Evolutionary conservation across 2,329 filamentous ascomycete species (phyloP), one percentile per base, ranked within the genome.

Genomic region (Tolypocladium inflatum): DNA sequence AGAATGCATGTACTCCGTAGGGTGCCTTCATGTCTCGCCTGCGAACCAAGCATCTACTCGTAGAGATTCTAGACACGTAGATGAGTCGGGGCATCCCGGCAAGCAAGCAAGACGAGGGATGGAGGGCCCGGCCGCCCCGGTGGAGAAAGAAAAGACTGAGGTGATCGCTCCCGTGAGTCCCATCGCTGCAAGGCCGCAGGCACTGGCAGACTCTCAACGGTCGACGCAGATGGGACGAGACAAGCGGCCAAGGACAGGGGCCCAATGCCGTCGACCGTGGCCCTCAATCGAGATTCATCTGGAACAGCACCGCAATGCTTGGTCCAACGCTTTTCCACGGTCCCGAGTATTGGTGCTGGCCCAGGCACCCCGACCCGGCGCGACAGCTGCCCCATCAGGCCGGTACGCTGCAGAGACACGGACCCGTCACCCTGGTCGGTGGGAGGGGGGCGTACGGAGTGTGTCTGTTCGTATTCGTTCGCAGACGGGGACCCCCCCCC

Each of bases 251-350:
- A 38, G 13, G 37, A 38, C 37, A 15, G 37, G 13, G 37, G 37
- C 13, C 13, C 37, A 10, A 37, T 37, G 35, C 35, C 35, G 11
- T 15, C 37, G 11, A 15, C 11, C 13, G 37, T n/a, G 26, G 54
- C 15, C 54, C 19, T n/a, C 54, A 41, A 48, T 55, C 54, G 54
- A 55, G 54, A 55, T 55, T 48, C 41, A 55, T 30, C 55, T 42
- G 55, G 55, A 48, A 57, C 55, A 43, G n/a, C 17, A 9, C 30
- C n/a, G n/a, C 19, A 50, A 50, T 17, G 19, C 23, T 48, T 48
- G 42, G 4, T 30, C 1, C 15, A 30, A 48, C 21, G 23, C 43
- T 30, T 8, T 17, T 2, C 15, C 23, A 48, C 11, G 23, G 39
- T 10, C 19, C 41, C 15, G 11, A 15, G 30, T 15, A 5, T 13